Conservation (phyloP, 176 grass and related monocot species). For the Paspalum notatum region DNA sequence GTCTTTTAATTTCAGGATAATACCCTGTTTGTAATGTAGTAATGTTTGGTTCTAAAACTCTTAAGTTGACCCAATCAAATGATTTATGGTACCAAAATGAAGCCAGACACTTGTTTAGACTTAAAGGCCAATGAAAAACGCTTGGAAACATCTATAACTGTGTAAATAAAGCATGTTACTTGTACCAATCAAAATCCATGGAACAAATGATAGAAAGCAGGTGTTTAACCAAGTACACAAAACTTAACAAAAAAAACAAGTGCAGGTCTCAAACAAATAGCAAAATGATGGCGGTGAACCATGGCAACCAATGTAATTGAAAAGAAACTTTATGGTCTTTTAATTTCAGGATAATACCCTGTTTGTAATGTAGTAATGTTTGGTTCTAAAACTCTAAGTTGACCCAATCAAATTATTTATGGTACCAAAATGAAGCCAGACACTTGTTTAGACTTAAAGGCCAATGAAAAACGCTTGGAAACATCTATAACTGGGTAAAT, state of each 20-base stretch:
- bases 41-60: conserved; percentile 1
- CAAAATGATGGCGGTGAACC: background rate
- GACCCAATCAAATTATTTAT: background rate
- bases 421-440: background rate
- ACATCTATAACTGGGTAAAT: background rate
- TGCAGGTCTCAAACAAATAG: conserved; percentile 4
- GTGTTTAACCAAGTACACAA: background rate
- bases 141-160: background rate
- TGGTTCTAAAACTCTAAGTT: conserved; percentile 2
- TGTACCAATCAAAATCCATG: conserved; percentile 1
- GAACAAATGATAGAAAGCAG: conserved; percentile 22
- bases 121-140: background rate
- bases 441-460: background rate
- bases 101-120: background rate
- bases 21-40: background rate
- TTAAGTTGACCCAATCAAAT: background rate
- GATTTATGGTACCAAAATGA: background rate
- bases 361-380: background rate
- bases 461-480: background rate
- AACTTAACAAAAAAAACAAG: too few relatives aligned
- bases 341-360: background rate
- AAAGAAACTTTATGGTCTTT: background rate
- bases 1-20: background rate
- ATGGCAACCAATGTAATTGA: background rate
- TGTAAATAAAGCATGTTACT: background rate